A percentile compares a stretch with the other conserved stretches of the same genome.
Evolutionary conservation across 179 eudicot genomes (phyloP).

Genomic region (Camellia oleifera): DNA sequence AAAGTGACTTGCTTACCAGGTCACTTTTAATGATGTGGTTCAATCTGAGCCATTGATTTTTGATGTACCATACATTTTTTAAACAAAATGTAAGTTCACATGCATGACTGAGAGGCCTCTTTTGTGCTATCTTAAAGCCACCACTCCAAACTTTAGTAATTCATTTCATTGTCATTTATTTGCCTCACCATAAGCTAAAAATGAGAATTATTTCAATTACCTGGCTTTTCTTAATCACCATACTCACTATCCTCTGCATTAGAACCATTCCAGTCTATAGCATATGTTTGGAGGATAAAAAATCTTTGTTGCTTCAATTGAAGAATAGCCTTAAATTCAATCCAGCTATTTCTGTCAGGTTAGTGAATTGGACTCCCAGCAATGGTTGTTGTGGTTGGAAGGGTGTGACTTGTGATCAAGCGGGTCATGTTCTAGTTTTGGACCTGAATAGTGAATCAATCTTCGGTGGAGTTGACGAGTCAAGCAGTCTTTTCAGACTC

Average conservation of each 20-base stretch:
- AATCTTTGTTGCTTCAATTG: slow-evolving; percentile 18
- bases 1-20: no score
- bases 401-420: slow-evolving; percentile 29
- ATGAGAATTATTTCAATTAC: not conserved
- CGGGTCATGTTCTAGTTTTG: slow-evolving; percentile 27
- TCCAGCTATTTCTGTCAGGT: slow-evolving; percentile 23
- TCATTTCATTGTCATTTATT: no score
- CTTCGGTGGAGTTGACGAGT: slow-evolving; percentile 15
- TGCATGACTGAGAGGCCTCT: no score
- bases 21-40: no score
- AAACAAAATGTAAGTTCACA: no score
- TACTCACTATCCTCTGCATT: not conserved
- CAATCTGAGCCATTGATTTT: no score
- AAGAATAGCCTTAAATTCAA: slow-evolving; percentile 18
- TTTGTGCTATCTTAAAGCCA: no score
- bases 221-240: not conserved
- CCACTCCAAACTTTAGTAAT: no score
- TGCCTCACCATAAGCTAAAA: no score
- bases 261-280: not conserved
- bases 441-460: slow-evolving; percentile 30
- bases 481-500: slow-evolving; percentile 17
- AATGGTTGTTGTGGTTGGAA: slow-evolving; percentile 40
- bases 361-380: slow-evolving; percentile 24
- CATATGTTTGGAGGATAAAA: slow-evolving; percentile 25
- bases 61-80: no score